phyloP scores from a whole-genome alignment of 1,139 yeast species.

The Meyerozyma carpophila region DNA sequence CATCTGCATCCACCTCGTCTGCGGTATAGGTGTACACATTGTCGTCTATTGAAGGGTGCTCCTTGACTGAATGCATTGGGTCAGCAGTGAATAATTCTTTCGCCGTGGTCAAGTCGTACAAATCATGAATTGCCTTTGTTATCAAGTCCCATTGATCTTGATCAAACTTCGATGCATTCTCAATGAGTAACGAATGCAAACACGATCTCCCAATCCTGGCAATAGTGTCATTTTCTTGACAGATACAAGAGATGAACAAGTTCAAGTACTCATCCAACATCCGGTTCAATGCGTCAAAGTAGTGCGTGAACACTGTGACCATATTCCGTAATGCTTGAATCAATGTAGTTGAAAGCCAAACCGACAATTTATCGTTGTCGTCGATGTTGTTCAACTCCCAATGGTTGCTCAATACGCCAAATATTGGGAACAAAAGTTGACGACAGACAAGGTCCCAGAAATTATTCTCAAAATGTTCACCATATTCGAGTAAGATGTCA shows the following conservation, averaged over 20 bases:
- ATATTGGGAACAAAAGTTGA: constrained; percentile 82
- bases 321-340: constrained; percentile 91
- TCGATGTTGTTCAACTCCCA: constrained; percentile 69
- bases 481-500: constrained; percentile 74
- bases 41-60: constrained; percentile 9
- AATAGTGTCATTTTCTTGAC: constrained; percentile 95
- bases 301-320: constrained; percentile 77
- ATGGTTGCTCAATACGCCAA: constrained; percentile 69
- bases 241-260: constrained; percentile 78
- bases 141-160: constrained; percentile 72
- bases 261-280: constrained; percentile 76
- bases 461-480: constrained; percentile 62
- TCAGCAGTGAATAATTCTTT: constrained; percentile 72
- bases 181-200: constrained; percentile 67
- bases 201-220: constrained; percentile 93
- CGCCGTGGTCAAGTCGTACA: constrained; percentile 84
- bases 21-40: constrained; percentile 9
- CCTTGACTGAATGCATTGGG: constrained; percentile 38
- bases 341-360: constrained; percentile 94
- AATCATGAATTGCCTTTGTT: constrained; percentile 53
- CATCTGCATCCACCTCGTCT: constrained; percentile 10
- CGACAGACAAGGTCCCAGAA: constrained; percentile 84
- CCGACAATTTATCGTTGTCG: constrained; percentile 76
- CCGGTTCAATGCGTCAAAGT: constrained; percentile 66
- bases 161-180: constrained; percentile 64